These are phyloP conservation scores for Rhodotorula sp. DNA, from an alignment of 1,284 basidiomycete genomes.

Conservation along the genomic window DNA sequence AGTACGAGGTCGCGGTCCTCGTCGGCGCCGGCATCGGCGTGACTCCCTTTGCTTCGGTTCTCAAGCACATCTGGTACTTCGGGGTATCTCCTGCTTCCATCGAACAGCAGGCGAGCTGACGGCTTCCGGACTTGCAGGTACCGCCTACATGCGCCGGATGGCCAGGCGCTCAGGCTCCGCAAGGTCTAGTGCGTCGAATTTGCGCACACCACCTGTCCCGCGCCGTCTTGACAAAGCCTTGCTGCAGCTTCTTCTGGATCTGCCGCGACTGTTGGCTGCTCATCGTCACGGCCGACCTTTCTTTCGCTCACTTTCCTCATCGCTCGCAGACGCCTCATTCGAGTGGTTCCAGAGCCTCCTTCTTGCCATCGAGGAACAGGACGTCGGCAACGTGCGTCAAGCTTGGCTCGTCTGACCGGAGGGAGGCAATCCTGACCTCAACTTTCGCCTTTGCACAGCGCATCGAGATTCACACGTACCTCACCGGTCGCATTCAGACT, in stretches of 20 bases:
- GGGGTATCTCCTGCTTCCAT: constrained; percentile 64
- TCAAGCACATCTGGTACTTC: constrained; percentile 92
- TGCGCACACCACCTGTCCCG: too few species aligned
- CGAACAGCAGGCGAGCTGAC: too few species aligned
- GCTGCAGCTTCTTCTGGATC: constrained; percentile 46
- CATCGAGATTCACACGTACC: constrained; percentile 75
- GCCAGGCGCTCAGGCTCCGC: constrained; percentile 43
- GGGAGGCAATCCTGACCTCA: neutral
- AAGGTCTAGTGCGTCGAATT: constrained; percentile 50
- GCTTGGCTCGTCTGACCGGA: neutral
- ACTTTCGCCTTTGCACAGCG: neutral
- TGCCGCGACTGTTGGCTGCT: constrained; percentile 43
- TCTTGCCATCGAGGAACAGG: constrained; percentile 86
- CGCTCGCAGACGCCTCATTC: constrained; percentile 54
- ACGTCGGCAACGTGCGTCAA: constrained; percentile 61
- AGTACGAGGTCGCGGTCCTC: constrained; percentile 76
- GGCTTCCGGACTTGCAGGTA: neutral
- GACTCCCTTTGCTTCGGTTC: constrained; percentile 85
- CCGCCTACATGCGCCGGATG: constrained; percentile 47
- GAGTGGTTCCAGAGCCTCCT: constrained; percentile 94
- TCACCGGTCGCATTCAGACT: constrained; percentile 82
- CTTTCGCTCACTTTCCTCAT: neutral
- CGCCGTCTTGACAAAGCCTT: neutral
- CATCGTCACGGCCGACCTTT: neutral
- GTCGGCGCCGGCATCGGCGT: constrained; percentile 88